Percentiles rank a stretch among this genome's conserved stretches.
Evolutionary conservation across 805 yeast genomes (phyloP).

Genomic region (Candida insectorum): DNA sequence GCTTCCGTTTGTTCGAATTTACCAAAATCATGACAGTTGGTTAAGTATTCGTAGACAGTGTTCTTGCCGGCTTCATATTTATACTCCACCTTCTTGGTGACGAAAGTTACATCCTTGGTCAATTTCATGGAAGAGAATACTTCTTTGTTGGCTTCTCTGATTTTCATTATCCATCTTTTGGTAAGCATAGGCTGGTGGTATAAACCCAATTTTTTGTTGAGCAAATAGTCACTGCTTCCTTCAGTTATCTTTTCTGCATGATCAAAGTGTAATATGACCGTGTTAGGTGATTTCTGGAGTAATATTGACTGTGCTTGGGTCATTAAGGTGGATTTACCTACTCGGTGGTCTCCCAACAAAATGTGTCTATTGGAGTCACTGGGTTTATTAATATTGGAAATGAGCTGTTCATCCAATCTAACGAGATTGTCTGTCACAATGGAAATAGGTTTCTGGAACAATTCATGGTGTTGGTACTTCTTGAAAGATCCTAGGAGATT

Average conservation of each 20-base stretch:
- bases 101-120: conserved; percentile 30
- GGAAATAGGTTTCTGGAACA: conserved; percentile 58
- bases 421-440: conserved; percentile 52
- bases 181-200: conserved; percentile 81
- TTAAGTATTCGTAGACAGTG: conserved; percentile 44
- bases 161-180: conserved; percentile 53
- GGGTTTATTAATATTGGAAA: conserved; percentile 21
- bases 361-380: conserved; percentile 45
- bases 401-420: conserved; percentile 21
- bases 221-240: conserved; percentile 69
- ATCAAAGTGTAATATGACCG: conserved; percentile 61
- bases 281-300: conserved; percentile 23
- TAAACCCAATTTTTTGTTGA: conserved; percentile 42
- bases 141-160: conserved; percentile 32
- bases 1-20: conserved; percentile 39
- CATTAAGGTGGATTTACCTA: conserved; percentile 73
- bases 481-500: conserved; percentile 60
- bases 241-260: conserved; percentile 59
- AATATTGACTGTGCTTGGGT: conserved; percentile 68
- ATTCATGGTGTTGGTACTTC: conserved; percentile 65
- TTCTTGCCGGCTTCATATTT: conserved; percentile 30
- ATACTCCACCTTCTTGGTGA: conserved; percentile 28
- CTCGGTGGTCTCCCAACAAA: conserved; percentile 68
- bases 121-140: conserved; percentile 33
- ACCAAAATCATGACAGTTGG: conserved; percentile 37